phyloP scores from a whole-genome alignment of 164 flowering plant species.

The Echeveria elegans region DNA sequence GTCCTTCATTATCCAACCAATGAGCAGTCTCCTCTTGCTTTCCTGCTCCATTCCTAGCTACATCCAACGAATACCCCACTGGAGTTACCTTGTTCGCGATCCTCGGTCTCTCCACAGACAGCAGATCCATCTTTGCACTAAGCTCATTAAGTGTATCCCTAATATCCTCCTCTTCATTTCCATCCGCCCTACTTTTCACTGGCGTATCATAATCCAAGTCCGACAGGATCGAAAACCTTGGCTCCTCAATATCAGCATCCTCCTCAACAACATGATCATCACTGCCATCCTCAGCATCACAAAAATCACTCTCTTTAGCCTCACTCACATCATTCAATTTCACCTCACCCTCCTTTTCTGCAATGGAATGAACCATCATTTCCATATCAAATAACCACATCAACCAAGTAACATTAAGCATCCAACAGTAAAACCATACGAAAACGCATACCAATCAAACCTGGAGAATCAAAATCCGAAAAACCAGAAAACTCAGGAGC shows the following conservation, averaged over 20 bases:
- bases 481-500: conserved; percentile 8
- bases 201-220: conserved; percentile 27
- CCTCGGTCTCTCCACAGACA: conserved; percentile 63
- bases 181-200: conserved; percentile 12
- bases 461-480: conserved; percentile 9
- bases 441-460: background rate
- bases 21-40: background rate
- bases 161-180: conserved; percentile 21
- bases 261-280: background rate
- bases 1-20: conserved; percentile 17
- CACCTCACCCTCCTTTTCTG: background rate
- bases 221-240: conserved; percentile 12
- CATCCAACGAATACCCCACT: too few relatives aligned
- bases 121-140: conserved; percentile 48
- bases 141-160: conserved; percentile 67
- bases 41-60: too few relatives aligned
- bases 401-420: background rate
- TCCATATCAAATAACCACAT: background rate
- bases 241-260: conserved; percentile 2
- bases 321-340: conserved; percentile 9
- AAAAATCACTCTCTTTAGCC: conserved; percentile 15
- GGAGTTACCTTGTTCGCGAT: too few relatives aligned
- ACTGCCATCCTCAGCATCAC: conserved; percentile 12
- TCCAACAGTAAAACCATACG: background rate
- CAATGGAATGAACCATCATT: background rate